A percentile compares a stretch with the other conserved stretches of the same genome.
phyloP scores from a whole-genome alignment of 2,329 filamentous ascomycete genomes.

The Talaromyces amestolkiae region DNA sequence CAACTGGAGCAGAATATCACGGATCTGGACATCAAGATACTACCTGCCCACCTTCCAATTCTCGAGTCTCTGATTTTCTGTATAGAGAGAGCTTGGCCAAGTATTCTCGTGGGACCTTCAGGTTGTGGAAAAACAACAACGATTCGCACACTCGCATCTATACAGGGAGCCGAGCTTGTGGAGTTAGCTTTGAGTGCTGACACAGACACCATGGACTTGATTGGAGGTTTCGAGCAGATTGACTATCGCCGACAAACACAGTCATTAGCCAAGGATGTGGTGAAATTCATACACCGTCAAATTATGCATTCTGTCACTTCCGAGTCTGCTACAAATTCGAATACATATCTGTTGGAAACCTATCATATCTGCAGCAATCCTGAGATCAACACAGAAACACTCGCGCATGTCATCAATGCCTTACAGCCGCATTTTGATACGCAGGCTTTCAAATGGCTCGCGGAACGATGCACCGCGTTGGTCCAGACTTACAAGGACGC shows the following conservation, averaged over 20 bases:
- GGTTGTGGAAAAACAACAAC: conserved; percentile 84
- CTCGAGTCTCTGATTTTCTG: conserved; percentile 86
- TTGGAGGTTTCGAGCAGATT: conserved; percentile 93
- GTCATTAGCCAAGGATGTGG: conserved; percentile 55
- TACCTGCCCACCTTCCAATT: conserved; percentile 57
- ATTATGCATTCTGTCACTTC: conserved; percentile 33
- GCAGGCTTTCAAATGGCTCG: conserved; percentile 48
- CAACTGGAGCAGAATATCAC: conserved; percentile 35
- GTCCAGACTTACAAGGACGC: conserved; percentile 57
- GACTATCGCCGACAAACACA: conserved; percentile 74
- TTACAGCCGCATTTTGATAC: conserved; percentile 44
- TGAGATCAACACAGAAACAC: conserved; percentile 30
- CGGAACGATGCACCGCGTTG: conserved; percentile 52
- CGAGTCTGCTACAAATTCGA: conserved; percentile 23
- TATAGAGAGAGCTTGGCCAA: conserved; percentile 80
- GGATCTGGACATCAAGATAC: conserved; percentile 35
- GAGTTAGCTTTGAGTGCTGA: conserved; percentile 91
- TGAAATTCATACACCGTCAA: conserved; percentile 50
- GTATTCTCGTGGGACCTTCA: conserved; percentile 80
- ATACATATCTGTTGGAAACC: conserved; percentile 31
- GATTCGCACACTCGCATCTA: conserved; percentile 74
- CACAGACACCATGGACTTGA: conserved; percentile 93
- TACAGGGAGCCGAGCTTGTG: conserved; percentile 71
- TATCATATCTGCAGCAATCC: conserved; percentile 32
- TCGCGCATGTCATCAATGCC: conserved; percentile 33